Conservation (phyloP, 1,284 basidiomycete species). For the Porodaedalea pini region DNA sequence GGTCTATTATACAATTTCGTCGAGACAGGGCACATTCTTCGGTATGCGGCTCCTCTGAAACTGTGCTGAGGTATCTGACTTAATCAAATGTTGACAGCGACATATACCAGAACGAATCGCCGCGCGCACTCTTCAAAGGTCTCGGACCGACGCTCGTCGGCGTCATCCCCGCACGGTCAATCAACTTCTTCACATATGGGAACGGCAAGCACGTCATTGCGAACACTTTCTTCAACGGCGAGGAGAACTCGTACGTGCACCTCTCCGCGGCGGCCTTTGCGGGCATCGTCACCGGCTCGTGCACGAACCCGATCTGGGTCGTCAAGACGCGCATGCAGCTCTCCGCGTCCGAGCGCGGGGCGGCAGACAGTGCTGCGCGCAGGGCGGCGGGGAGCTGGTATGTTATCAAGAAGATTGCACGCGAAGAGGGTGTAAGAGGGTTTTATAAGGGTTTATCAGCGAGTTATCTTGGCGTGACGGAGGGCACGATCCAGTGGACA, state of each 20-base stretch:
- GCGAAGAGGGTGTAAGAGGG: constrained; percentile 81
- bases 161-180: constrained; percentile 91
- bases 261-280: constrained; percentile 84
- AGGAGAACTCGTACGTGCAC: constrained; percentile 85
- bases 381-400: constrained; percentile 44
- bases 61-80: too few species aligned
- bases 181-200: constrained; percentile 98
- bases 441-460: constrained; percentile 96
- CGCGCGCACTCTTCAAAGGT: constrained; percentile 89
- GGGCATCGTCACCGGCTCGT: constrained; percentile 82
- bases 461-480: constrained; percentile 93
- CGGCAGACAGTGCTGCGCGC: neutral
- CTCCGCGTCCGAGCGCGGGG: constrained; percentile 30
- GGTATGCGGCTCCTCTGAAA: constrained; percentile 44
- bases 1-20: constrained; percentile 89
- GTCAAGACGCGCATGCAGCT: constrained; percentile 95
- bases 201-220: constrained; percentile 94
- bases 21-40: constrained; percentile 87
- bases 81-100: constrained; percentile 47
- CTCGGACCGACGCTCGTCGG: constrained; percentile 94
- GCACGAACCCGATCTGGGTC: constrained; percentile 98
- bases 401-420: constrained; percentile 71
- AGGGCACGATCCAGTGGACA: constrained; percentile 97
- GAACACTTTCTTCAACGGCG: constrained; percentile 74
- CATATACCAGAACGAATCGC: constrained; percentile 88